phyloP scores from a whole-genome alignment of 768 basidiomycete genomes.

The Infundibulicybe gibba region DNA sequence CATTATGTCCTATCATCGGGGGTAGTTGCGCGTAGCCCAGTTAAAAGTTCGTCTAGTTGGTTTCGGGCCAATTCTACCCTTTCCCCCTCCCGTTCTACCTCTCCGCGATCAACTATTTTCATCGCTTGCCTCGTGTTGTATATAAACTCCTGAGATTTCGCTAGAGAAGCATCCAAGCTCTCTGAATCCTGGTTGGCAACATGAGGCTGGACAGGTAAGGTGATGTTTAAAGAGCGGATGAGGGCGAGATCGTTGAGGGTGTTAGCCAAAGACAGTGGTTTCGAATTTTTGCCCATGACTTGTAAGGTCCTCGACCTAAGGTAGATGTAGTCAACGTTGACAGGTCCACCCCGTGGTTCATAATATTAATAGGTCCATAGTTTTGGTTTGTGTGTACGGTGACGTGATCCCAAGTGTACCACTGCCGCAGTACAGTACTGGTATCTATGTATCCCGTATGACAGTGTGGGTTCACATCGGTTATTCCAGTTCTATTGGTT shows the following conservation, averaged over 20 bases:
- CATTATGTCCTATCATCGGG: background rate
- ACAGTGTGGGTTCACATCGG: too few species aligned
- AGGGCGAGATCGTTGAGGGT: constrained; percentile 73
- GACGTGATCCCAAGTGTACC: too few species aligned
- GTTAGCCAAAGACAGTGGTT: constrained; percentile 54
- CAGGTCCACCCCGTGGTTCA: too few species aligned
- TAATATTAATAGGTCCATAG: too few species aligned
- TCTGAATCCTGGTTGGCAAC: constrained; percentile 5
- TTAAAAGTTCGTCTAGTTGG: constrained; percentile 50
- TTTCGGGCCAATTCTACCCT: constrained; percentile 54
- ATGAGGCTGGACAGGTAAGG: constrained; percentile 13
- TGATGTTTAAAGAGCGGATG: constrained; percentile 48
- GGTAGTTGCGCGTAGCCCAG: constrained; percentile 18
- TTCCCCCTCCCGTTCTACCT: constrained; percentile 47
- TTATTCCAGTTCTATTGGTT: too few species aligned
- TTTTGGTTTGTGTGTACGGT: too few species aligned
- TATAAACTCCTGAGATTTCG: constrained; percentile 58
- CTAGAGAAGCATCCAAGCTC: constrained; percentile 35
- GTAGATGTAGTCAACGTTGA: too few species aligned
- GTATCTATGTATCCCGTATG: too few species aligned
- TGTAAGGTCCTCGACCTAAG: too few species aligned
- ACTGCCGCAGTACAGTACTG: too few species aligned
- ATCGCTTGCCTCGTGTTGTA: constrained; percentile 55
- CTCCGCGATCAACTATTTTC: constrained; percentile 46
- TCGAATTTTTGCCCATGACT: constrained; percentile 28